These are phyloP conservation scores for Cercospora sp. DNA, from an alignment of 2,329 filamentous ascomycete species.

Conservation along the genomic window DNA sequence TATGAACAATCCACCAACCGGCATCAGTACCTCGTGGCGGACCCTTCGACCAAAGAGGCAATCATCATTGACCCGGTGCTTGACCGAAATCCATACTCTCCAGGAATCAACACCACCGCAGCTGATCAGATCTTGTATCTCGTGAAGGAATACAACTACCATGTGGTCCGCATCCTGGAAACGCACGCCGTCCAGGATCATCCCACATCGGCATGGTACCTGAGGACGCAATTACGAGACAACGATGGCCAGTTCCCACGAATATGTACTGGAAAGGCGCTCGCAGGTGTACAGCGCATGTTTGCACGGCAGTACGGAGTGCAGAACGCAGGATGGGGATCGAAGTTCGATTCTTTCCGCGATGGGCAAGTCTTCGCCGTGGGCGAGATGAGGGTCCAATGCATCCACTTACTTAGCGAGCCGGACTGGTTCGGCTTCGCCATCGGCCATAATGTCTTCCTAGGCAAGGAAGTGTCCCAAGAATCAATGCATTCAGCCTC, in stretches of 20 bases:
- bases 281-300: constrained; percentile 52
- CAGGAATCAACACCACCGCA: constrained; percentile 49
- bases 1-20: constrained; percentile 51
- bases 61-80: constrained; percentile 65
- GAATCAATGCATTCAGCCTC: constrained; percentile 8
- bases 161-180: constrained; percentile 57
- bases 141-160: constrained; percentile 50
- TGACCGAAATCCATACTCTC: constrained; percentile 48
- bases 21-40: constrained; percentile 63
- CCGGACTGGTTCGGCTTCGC: constrained; percentile 62
- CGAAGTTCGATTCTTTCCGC: constrained; percentile 56
- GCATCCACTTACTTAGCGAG: constrained; percentile 60
- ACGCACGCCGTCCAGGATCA: constrained; percentile 65
- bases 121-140: constrained; percentile 56
- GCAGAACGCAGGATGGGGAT: constrained; percentile 44
- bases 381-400: constrained; percentile 49
- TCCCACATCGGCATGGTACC: constrained; percentile 59
- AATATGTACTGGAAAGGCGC: constrained; percentile 59
- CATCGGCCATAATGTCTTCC: constrained; percentile 50
- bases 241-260: constrained; percentile 42
- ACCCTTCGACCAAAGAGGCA: constrained; percentile 51
- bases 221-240: constrained; percentile 50
- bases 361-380: constrained; percentile 57
- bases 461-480: constrained; percentile 32
- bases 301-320: constrained; percentile 56